Evolutionary conservation across 2,329 filamentous ascomycete genomes (phyloP).

Genomic region (Paraconiothyrium brasiliense): DNA sequence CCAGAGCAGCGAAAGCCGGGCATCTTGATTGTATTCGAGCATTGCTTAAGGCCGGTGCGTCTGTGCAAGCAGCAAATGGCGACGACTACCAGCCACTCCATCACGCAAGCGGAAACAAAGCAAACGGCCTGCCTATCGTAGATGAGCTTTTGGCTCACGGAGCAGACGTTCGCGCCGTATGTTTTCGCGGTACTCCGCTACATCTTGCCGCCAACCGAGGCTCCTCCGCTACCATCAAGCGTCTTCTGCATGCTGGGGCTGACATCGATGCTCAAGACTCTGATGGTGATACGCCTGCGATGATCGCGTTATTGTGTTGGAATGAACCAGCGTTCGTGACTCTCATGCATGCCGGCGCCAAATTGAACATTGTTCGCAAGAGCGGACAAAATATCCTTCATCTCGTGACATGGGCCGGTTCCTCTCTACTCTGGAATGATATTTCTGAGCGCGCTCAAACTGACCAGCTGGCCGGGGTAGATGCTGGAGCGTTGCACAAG

Average conservation of each 20-base stretch:
- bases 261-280: conserved; percentile 10
- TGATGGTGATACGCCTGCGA: conserved; percentile 15
- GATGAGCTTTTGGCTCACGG: conserved; percentile 3
- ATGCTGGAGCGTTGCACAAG: background rate
- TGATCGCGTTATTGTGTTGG: conserved; percentile 16
- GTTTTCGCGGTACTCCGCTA: conserved; percentile 11
- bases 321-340: conserved; percentile 13
- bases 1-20: conserved; percentile 19
- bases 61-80: background rate
- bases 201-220: conserved; percentile 18
- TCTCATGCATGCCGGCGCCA: conserved; percentile 3
- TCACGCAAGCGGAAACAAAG: conserved; percentile 14
- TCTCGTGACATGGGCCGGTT: background rate
- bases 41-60: conserved; percentile 14
- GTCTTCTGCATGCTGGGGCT: background rate
- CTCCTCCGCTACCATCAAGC: conserved; percentile 8
- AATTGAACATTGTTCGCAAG: conserved; percentile 5
- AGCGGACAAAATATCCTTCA: conserved; percentile 18
- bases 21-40: conserved; percentile 11
- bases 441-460: background rate
- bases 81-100: conserved; percentile 18
- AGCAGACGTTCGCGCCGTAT: conserved; percentile 12
- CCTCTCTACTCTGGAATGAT: background rate
- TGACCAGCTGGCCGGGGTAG: background rate
- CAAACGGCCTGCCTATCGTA: conserved; percentile 8